Evolutionary conservation across 441 rosid genomes (phyloP).

Genomic region (Brassica balearica): DNA sequence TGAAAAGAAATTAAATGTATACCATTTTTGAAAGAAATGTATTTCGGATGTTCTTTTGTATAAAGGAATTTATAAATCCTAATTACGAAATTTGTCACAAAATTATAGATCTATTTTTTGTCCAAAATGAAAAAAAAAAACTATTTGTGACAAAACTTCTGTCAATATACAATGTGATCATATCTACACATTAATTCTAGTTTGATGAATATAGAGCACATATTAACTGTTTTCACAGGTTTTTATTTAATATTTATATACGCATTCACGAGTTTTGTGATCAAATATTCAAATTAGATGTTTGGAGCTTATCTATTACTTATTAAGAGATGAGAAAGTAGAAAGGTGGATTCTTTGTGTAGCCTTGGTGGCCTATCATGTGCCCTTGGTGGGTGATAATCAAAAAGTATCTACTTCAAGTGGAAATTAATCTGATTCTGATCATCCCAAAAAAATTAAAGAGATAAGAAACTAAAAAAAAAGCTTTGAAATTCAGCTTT

Average conservation of each 20-base stretch:
- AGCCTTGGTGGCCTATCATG: slow-evolving; percentile 47
- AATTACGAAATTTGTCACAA: background rate
- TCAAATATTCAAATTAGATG: background rate
- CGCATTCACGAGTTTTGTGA: slow-evolving; percentile 11
- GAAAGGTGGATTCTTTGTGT: slow-evolving; percentile 43
- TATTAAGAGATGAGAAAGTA: slow-evolving; percentile 27
- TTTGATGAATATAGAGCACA: background rate
- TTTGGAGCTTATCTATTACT: slow-evolving; percentile 1
- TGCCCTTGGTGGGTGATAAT: slow-evolving; percentile 49
- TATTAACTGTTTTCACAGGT: slow-evolving; percentile 9
- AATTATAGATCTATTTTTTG: background rate
- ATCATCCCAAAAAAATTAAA: slow-evolving; percentile 33
- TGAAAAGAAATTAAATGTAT: background rate
- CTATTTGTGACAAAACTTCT: slow-evolving; percentile 1
- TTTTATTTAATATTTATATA: background rate
- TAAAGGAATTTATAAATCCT: background rate
- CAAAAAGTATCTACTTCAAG: slow-evolving; percentile 38
- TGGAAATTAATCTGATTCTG: slow-evolving; percentile 44
- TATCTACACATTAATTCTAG: background rate
- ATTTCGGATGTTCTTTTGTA: background rate
- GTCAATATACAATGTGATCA: background rate
- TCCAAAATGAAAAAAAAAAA: too few species aligned
- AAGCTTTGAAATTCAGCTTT: slow-evolving; percentile 45
- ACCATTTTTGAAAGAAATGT: too few species aligned
- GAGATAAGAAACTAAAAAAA: slow-evolving; percentile 2